Base-by-base conservation (phyloP, 768 basidiomycete species). In the Psilocybe tampanensis region DNA sequence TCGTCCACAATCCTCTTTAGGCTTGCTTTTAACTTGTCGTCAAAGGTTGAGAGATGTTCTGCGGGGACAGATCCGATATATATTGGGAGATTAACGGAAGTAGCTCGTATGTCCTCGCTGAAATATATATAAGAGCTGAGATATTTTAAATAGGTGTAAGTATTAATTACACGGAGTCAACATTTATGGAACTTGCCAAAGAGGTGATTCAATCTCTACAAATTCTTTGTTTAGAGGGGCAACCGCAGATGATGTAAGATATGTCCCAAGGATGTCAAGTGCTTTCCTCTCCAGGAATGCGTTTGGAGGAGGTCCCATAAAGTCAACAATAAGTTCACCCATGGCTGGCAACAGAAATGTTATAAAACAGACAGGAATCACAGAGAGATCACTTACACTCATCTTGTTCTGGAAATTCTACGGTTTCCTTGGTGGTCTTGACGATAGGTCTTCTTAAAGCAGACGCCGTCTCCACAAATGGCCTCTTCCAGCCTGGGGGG, bases 351-450 rank as follows among this genome's bases (percentile, higher is more conserved):
- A 19, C 21, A 12, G 9, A 52, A 29, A 53, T 49, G 58, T 33
- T 48, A 39, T 42, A 47, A 8, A 19, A 50, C 22, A 6, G n/a
- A 47, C 49, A 8, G 19, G n/a, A 44, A 54, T 26, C 23, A 42
- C 34, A 32, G 41, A 8, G 26, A 44, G 15, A 52, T 8, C 19
- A 34, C 80, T 22, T 57, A 77, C 90, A 91, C 76, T 98, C 96
- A 65, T 98, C 95, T 70, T 93, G 87, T 74, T 98, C 97, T 11
- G 97, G 96, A 67, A 99, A 99, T 66, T 95, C 92, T 17, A 98
- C 86, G 0, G 79, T 76, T 58, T 90, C 83, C 58, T 80, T 85
- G 42, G 77, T 70, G 3, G 86, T 82, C 33, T 77, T 66, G 22
- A 68, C 24, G 18, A 91, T 81, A 7, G 79, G 78, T 34, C 74